Base-by-base conservation (phyloP, 2,329 filamentous ascomycete species). In the Clonostachys solani region DNA sequence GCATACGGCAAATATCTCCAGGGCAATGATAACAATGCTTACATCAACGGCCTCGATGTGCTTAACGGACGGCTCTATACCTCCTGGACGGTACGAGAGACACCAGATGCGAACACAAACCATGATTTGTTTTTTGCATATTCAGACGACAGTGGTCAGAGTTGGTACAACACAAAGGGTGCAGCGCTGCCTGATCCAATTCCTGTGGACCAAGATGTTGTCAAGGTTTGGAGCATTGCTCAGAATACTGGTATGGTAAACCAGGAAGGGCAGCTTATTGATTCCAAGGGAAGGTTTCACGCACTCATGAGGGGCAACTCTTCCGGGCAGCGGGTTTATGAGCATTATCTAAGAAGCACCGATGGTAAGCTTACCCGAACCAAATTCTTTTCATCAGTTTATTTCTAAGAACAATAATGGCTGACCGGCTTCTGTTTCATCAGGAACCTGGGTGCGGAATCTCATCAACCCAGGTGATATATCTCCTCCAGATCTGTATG, bases 31-130 rank as follows among this genome's bases (percentile, higher is more conserved):
- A 52, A 54, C 45, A 56, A 53, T 33, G 54, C 52, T 5, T 56
- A 54, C 44, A 56, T 56, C 29, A 56, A 56, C 37, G 52, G 54
- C 13, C 42, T 56, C 10, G 44, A 49, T 37, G 40, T 40, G 41
- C 17, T 42, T 16, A 44, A 54, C 33, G 48, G 47, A 15, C 44
- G 37, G 12, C 44, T 56, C 4, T 50, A 50, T 46, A 48, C 45
- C 9, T 54, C 54, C 15, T 56, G 52, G 52, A 52, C 51, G 3
- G 53, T 53, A 33, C 47, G 54, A 29, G 52, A 54, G 40, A 54
- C 52, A 3, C 49, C 52, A 9, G 47, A 56, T 40, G 54, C 51
- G 8, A 49, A 49, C 19, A 53, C 52, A 3, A 56, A 56, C 45
- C 54, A 56, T 36, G 54, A 54, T 23, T 45, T 56, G 17, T 49